These are phyloP conservation scores for Larix kaempferi DNA, from an alignment of 75 land plant species.

Conservation along the genomic window DNA sequence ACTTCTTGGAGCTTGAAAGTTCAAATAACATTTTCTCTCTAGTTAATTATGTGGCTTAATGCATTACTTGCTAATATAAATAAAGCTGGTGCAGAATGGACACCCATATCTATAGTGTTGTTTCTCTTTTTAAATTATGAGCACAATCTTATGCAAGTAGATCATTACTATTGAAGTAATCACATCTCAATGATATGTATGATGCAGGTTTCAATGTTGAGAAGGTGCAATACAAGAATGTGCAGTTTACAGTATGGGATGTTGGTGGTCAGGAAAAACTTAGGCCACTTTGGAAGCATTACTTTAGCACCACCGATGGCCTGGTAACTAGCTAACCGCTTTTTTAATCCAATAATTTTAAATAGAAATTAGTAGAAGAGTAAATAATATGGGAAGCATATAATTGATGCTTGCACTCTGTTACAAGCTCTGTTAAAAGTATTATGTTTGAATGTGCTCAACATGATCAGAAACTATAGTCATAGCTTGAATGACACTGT, in stretches of 20 bases:
- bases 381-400: no score
- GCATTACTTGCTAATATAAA: background rate
- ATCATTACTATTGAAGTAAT: background rate
- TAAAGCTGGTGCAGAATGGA: background rate
- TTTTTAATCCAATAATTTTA: no score
- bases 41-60: background rate
- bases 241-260: constrained; percentile 97
- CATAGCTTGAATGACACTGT: no score
- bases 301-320: constrained; percentile 96
- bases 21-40: background rate
- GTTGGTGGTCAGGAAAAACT: constrained; percentile 98
- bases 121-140: background rate
- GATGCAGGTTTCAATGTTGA: constrained; percentile 94
- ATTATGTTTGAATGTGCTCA: no score
- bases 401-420: no score
- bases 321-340: constrained; percentile 44
- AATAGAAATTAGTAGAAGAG: no score
- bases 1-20: background rate
- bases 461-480: no score
- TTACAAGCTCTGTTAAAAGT: no score
- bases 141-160: background rate
- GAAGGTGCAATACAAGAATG: constrained; percentile 98
- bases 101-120: background rate
- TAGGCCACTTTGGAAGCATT: constrained; percentile 96
- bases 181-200: constrained; percentile 3